Evolutionary conservation across 441 rosid genomes (phyloP), one percentile per base, ranked within the genome.

Genomic region (Codiaeum variegatum): DNA sequence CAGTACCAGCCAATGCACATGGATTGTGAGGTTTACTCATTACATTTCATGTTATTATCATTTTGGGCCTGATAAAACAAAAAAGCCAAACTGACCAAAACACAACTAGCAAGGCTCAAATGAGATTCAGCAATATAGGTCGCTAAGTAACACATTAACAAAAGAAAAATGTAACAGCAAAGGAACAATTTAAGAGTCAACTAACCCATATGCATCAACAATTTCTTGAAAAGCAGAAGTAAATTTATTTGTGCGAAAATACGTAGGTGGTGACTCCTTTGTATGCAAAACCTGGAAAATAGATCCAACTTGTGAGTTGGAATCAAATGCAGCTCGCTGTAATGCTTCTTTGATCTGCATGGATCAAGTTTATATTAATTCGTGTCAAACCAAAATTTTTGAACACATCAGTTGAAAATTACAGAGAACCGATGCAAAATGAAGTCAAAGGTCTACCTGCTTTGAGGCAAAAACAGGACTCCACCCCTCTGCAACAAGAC

Each of bases 121-220:
- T 73, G 44, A 74, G 66, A 38, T 40, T 31, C 32, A 5, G n/a
- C 23, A 9, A 7, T 13, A 26, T 23, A 34, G 13, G 18, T 56
- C n/a, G 21, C 21, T 31, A 56, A 75, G 15, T 38, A 73, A 40
- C n/a, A 23, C 15, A 62, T 28, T 19, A 59, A 42, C 36, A 62
- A 69, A 23, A 58, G 47, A 23, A 70, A n/a, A n/a, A n/a, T n/a
- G 31, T 63, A 34, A 16, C 66, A 5, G 54, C 56, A n/a, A 21
- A 19, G 70, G 63, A 72, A 62, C 62, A 38, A 49, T 52, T 59
- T 28, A 29, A 29, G 31, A 66, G 62, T 21, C 51, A 19, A 82
- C 97, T 82, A 81, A 88, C 97, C 97, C 94, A 81, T 88, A 89
- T 16, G 94, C 91, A 61, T 91, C 97, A 74, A 91, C 94, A 82